Evolutionary conservation across 2,329 filamentous ascomycete genomes (phyloP).

Genomic region (Fusarium verrucosum): DNA sequence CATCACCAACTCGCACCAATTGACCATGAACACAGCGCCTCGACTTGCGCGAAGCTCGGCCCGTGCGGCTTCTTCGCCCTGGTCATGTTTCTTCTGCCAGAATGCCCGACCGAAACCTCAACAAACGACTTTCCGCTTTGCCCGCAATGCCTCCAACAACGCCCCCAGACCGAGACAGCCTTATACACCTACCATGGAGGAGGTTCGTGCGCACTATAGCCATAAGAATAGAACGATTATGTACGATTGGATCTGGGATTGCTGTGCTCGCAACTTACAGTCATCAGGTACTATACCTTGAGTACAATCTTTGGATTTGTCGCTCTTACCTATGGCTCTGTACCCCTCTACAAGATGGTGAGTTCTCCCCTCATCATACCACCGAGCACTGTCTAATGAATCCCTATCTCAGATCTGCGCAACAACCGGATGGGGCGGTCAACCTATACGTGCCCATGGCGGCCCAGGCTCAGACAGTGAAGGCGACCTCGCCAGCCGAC

Average conservation of each 20-base stretch:
- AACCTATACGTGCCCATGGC: conserved; percentile 83
- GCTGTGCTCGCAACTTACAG: conserved; percentile 28
- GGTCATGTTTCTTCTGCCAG: conserved; percentile 53
- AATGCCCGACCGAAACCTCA: conserved; percentile 45
- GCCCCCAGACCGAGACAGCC: conserved; percentile 38
- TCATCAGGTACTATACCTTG: conserved; percentile 73
- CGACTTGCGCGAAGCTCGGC: conserved; percentile 49
- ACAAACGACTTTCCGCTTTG: conserved; percentile 37
- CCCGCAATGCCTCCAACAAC: conserved; percentile 48
- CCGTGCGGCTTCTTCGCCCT: conserved; percentile 42
- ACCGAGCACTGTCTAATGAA: not conserved
- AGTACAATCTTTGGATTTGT: conserved; percentile 83
- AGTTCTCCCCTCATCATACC: conserved; percentile 22
- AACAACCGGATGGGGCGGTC: conserved; percentile 90
- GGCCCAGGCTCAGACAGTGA: conserved; percentile 57
- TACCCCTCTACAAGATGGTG: conserved; percentile 89
- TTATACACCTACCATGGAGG: conserved; percentile 63
- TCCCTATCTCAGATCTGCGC: conserved; percentile 78
- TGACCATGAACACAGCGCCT: conserved; percentile 54
- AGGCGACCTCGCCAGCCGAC: conserved; percentile 75
- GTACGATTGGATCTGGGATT: conserved; percentile 36
- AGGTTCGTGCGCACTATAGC: conserved; percentile 70
- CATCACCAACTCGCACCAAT: conserved; percentile 24
- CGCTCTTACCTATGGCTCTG: conserved; percentile 82
- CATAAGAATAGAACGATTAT: conserved; percentile 71